Conservation (phyloP, 176 grass and related monocot genomes). For the Aegilops sharonensis region DNA sequence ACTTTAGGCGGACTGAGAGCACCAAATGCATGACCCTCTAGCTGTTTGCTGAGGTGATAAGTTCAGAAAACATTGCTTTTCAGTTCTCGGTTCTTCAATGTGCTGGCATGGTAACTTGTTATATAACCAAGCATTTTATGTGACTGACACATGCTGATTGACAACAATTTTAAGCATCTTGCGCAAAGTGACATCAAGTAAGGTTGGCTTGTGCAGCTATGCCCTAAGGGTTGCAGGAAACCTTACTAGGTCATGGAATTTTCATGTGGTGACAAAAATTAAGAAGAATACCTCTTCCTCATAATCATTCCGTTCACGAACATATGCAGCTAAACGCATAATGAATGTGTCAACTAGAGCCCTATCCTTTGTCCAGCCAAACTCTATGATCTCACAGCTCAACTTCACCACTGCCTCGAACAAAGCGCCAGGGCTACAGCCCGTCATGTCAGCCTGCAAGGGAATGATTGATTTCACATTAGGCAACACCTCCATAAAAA, state of each 20-base stretch:
- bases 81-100: neutral
- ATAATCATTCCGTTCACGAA: constrained; percentile 96
- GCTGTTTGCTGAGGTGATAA: constrained; percentile 11
- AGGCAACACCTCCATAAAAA: constrained; percentile 31
- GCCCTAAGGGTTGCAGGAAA: constrained; percentile 1
- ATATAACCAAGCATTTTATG: neutral
- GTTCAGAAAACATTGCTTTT: neutral
- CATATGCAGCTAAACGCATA: constrained; percentile 95
- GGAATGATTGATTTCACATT: constrained; percentile 21
- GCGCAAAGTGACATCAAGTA: neutral
- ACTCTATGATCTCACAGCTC: constrained; percentile 99
- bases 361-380: constrained; percentile 98
- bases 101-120: neutral
- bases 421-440: constrained; percentile 77
- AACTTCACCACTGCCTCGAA: constrained; percentile 88
- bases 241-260: constrained; percentile 18
- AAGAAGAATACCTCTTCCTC: constrained; percentile 72
- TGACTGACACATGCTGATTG: neutral
- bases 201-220: constrained; percentile 13
- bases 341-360: constrained; percentile 98
- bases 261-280: constrained; percentile 3
- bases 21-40: neutral
- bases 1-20: neutral
- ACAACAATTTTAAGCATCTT: neutral
- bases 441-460: constrained; percentile 76